Evolutionary conservation across 306 rosid genomes (phyloP).

Genomic region (Coriaria nepalensis): DNA sequence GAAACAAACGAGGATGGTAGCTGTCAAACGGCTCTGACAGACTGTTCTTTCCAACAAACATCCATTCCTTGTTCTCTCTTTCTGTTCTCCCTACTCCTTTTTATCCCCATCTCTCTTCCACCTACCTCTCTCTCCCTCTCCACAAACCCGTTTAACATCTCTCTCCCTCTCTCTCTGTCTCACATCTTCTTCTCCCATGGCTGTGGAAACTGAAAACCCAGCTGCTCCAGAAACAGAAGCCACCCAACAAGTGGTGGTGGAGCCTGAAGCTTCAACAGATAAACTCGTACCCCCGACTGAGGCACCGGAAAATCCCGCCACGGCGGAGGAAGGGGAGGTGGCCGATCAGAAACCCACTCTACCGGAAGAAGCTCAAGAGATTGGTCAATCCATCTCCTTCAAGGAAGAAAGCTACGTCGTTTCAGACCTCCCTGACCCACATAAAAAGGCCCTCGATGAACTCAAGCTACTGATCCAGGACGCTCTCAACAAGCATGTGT

Average conservation of each 20-base stretch:
- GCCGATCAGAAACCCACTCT: conserved; percentile 20
- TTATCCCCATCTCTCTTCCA: neutral
- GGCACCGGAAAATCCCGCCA: conserved; percentile 12
- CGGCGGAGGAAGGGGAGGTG: conserved; percentile 12
- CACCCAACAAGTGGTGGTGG: conserved; percentile 21
- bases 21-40: conserved; percentile 15
- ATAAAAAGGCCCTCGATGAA: conserved; percentile 75
- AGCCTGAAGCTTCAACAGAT: conserved; percentile 9
- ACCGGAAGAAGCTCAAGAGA: conserved; percentile 19
- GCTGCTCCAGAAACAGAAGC: conserved; percentile 18
- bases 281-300: conserved; percentile 4
- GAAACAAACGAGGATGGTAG: conserved; percentile 5
- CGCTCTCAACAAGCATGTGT: conserved; percentile 56
- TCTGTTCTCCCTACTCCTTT: neutral
- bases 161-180: neutral
- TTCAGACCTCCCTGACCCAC: conserved; percentile 59
- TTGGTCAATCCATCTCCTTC: conserved; percentile 68
- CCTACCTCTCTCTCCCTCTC: neutral
- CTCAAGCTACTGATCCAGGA: conserved; percentile 56
- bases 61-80: neutral
- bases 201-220: conserved; percentile 57
- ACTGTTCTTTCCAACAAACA: conserved; percentile 4
- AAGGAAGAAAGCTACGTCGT: conserved; percentile 85
- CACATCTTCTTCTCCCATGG: conserved; percentile 27
- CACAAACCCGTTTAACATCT: neutral